Evolutionary conservation across 352 stramenopile genomes (phyloP).

Genomic region (Phytophthora fragariae): DNA sequence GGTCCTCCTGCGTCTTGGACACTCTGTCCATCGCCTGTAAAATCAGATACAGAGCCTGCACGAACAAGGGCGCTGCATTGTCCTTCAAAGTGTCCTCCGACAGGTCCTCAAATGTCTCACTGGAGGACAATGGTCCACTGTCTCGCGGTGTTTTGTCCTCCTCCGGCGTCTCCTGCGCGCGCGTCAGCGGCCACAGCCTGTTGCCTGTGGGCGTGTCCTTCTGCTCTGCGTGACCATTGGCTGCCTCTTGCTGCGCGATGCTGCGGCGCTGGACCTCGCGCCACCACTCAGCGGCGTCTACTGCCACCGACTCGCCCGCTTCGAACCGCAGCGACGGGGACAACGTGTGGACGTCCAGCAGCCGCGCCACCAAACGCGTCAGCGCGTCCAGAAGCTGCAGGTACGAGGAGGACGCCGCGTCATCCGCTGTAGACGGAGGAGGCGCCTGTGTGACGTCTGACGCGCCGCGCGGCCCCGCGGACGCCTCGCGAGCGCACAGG

Average conservation of each 20-base stretch:
- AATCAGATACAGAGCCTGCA: conserved; percentile 35
- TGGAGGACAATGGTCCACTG: background rate
- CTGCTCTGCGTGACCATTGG: background rate
- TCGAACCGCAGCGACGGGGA: conserved; percentile 47
- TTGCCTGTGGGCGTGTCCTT: background rate
- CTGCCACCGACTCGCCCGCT: conserved; percentile 33
- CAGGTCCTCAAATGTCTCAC: conserved; percentile 32
- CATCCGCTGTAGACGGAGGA: too few species aligned
- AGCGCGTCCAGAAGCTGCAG: conserved; percentile 38
- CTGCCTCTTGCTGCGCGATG: conserved; percentile 17
- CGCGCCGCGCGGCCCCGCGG: conserved; percentile 3
- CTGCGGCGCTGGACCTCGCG: conserved; percentile 46
- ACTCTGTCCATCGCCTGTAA: conserved; percentile 30
- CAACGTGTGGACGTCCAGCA: conserved; percentile 52
- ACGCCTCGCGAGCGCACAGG: conserved; percentile 32
- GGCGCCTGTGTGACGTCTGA: background rate
- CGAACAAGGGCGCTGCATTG: conserved; percentile 15
- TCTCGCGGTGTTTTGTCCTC: background rate
- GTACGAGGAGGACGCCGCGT: conserved; percentile 23
- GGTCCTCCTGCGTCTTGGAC: conserved; percentile 12
- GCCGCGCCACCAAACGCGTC: conserved; percentile 40
- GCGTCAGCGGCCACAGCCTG: conserved; percentile 28
- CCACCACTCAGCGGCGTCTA: conserved; percentile 57
- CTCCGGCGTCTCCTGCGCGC: background rate
- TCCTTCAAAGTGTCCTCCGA: conserved; percentile 10